Percentiles rank a stretch among this genome's conserved stretches.
These are phyloP conservation scores for Babesia ovata DNA, from an alignment of 169 alveolate genomes.

Conservation along the genomic window DNA sequence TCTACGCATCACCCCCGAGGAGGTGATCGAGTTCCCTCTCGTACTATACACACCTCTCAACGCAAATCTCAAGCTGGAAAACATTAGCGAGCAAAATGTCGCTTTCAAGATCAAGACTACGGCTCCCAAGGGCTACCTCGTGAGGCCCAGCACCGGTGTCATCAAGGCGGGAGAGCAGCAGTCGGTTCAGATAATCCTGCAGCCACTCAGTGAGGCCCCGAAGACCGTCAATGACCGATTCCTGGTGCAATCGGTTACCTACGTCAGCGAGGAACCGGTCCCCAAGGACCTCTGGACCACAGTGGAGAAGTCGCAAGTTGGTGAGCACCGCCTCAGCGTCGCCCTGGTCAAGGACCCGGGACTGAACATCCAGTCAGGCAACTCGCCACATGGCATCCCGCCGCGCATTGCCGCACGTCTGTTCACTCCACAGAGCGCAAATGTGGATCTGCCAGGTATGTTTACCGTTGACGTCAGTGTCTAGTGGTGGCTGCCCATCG, in stretches of 20 bases:
- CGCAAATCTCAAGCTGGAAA: conserved; percentile 80
- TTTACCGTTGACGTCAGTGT: neutral
- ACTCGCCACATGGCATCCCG: conserved; percentile 70
- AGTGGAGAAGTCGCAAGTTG: conserved; percentile 77
- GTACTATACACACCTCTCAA: conserved; percentile 84
- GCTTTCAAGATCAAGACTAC: conserved; percentile 88
- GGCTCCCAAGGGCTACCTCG: conserved; percentile 86
- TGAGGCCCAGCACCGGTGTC: conserved; percentile 84
- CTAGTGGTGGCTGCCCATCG: neutral
- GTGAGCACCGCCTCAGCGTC: conserved; percentile 84
- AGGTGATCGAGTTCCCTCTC: conserved; percentile 84
- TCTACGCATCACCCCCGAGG: conserved; percentile 82
- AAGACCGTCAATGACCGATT: conserved; percentile 80
- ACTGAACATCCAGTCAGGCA: conserved; percentile 67
- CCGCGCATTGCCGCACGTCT: conserved; percentile 75
- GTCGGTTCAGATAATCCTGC: conserved; percentile 83
- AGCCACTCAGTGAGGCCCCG: conserved; percentile 83
- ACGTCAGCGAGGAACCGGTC: conserved; percentile 75
- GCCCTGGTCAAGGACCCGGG: conserved; percentile 78
- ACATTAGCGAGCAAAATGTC: conserved; percentile 78
- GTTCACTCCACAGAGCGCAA: conserved; percentile 73
- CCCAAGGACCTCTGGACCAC: conserved; percentile 85
- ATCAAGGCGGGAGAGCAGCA: conserved; percentile 79
- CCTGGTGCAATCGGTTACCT: conserved; percentile 79
- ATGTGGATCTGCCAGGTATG: conserved; percentile 70